phyloP scores from a whole-genome alignment of 2,329 filamentous ascomycete species.

The Escovopsis weberi region DNA sequence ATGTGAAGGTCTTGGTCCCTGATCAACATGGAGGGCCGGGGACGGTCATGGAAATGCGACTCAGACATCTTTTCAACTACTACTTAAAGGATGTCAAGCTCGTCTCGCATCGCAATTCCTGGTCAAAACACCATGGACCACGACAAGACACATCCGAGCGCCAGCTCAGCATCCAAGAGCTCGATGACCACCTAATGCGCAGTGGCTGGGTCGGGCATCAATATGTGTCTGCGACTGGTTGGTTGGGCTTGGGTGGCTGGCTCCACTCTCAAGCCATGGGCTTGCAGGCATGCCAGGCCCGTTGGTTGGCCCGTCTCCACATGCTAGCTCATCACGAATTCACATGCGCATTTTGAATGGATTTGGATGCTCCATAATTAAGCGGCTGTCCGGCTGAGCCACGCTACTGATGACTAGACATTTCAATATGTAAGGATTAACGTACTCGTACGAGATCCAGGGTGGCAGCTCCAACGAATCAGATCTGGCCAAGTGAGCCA shows the following conservation, averaged over 20 bases:
- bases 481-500: background rate
- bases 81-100: background rate
- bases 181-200: background rate
- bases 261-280: background rate
- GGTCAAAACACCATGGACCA: background rate
- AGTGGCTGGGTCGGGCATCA: background rate
- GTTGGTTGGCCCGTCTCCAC: background rate
- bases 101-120: background rate
- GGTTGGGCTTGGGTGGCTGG: background rate
- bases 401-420: background rate
- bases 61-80: background rate
- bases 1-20: background rate
- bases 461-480: background rate
- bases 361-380: background rate
- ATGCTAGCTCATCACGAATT: background rate
- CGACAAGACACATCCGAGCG: background rate
- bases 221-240: slow-evolving; percentile 1
- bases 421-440: background rate
- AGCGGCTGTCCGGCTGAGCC: background rate
- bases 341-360: background rate
- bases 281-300: background rate
- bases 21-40: background rate
- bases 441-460: background rate
- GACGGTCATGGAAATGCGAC: background rate
- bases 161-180: background rate